phyloP scores from a whole-genome alignment of 768 basidiomycete genomes.

The Ephemerocybe angulata region DNA sequence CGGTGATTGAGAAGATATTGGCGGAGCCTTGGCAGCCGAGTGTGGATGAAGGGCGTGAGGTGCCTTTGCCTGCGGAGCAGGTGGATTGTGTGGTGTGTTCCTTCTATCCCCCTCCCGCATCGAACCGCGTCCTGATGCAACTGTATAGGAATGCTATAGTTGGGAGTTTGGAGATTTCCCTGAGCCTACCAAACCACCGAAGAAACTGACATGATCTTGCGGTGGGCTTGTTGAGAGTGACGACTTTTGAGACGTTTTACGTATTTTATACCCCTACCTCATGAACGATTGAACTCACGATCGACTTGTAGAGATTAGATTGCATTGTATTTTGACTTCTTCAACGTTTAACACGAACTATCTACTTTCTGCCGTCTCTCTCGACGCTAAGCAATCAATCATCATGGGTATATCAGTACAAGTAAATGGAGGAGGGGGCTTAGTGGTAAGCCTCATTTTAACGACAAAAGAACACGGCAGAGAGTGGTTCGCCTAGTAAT shows the following conservation, averaged over 20 bases:
- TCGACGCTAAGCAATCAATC: too few relatives aligned
- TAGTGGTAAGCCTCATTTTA: too few relatives aligned
- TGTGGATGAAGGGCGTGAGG: slow-evolving; percentile 57
- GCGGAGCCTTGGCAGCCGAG: slow-evolving; percentile 68
- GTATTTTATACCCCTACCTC: too few relatives aligned
- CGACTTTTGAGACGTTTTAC: neutral
- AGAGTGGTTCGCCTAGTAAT: too few relatives aligned
- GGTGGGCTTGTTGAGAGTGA: neutral
- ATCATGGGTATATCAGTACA: too few relatives aligned
- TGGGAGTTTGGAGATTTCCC: slow-evolving; percentile 61
- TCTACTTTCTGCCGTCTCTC: neutral
- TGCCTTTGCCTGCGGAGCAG: slow-evolving; percentile 51
- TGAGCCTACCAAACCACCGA: neutral
- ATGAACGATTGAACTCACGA: neutral
- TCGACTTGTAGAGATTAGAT: slow-evolving; percentile 1
- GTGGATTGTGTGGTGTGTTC: slow-evolving; percentile 68
- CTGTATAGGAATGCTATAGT: slow-evolving; percentile 66
- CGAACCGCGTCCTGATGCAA: too few relatives aligned
- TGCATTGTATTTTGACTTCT: neutral
- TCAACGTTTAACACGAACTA: neutral
- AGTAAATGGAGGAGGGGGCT: too few relatives aligned
- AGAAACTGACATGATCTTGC: neutral
- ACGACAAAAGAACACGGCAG: too few relatives aligned
- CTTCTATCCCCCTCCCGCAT: too few relatives aligned
- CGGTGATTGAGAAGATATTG: slow-evolving; percentile 72